phyloP scores from a whole-genome alignment of 2,329 filamentous ascomycete species.

The Aspergillus eucalypticola region DNA sequence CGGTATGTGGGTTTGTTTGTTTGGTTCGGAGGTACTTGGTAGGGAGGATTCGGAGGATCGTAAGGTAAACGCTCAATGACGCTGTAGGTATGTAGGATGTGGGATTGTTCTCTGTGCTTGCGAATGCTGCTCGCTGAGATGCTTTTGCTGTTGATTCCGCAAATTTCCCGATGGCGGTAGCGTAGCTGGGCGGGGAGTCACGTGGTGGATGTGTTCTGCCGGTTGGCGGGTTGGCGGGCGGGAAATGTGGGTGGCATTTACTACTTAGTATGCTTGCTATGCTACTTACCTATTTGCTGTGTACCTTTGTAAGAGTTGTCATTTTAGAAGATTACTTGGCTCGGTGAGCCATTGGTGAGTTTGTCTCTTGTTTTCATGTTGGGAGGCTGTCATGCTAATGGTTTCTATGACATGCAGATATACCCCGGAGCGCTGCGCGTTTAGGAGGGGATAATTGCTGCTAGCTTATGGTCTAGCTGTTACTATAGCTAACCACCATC shows the following conservation, averaged over 20 bases:
- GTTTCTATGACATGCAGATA: not conserved
- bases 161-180: constrained; percentile 21
- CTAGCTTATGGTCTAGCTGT: not conserved
- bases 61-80: no score
- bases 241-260: not conserved
- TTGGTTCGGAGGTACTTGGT: no score
- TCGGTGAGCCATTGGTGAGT: not conserved
- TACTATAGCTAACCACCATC: not conserved
- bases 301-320: not conserved
- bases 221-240: not conserved
- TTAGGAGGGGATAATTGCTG: constrained; percentile 1
- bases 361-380: not conserved
- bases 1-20: not conserved
- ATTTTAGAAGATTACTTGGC: not conserved
- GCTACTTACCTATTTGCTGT: not conserved
- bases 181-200: constrained; percentile 34
- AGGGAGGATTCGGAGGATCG: not conserved
- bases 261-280: not conserved
- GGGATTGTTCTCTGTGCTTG: not conserved
- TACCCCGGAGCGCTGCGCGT: constrained; percentile 10
- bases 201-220: constrained; percentile 27
- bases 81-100: no score
- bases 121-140: not conserved
- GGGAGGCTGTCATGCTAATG: not conserved
- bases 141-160: constrained; percentile 1